Percentiles rank a stretch among this genome's conserved stretches.
These are phyloP conservation scores for Acmispon strigosus DNA, from an alignment of 306 rosid species.

Conservation along the genomic window DNA sequence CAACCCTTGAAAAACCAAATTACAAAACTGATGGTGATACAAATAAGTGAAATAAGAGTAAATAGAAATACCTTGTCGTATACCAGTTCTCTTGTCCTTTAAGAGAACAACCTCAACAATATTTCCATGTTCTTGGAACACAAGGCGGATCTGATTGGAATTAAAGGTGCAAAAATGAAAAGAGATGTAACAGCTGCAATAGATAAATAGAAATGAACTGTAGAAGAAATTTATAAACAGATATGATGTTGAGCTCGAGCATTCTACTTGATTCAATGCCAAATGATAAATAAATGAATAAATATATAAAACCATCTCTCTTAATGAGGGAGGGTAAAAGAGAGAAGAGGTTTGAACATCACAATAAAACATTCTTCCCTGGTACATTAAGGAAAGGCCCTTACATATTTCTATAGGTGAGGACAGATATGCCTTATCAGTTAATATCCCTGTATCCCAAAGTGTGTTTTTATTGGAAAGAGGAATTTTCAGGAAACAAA, in stretches of 20 bases:
- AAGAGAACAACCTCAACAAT: conserved; percentile 70
- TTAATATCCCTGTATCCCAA: not conserved
- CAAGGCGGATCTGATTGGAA: conserved; percentile 47
- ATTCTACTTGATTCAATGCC: not conserved
- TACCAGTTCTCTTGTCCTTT: conserved; percentile 66
- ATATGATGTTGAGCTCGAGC: not conserved
- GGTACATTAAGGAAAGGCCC: not conserved
- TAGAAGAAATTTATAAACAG: conserved; percentile 2
- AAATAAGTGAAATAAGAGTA: not conserved
- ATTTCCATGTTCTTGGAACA: conserved; percentile 68
- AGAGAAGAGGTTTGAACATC: not conserved
- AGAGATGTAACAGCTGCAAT: not conserved
- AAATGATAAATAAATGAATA: not conserved
- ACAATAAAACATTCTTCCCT: not conserved
- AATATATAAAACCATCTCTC: not conserved
- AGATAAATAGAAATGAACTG: not conserved
- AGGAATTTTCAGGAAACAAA: not conserved
- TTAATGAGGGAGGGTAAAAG: too few species aligned
- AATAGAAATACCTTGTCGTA: conserved; percentile 57
- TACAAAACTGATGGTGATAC: not conserved
- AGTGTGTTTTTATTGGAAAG: not conserved
- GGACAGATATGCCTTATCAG: conserved; percentile 2
- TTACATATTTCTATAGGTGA: not conserved
- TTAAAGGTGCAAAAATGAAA: not conserved
- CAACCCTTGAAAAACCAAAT: conserved; percentile 14